Conservation (phyloP, 176 grass and related monocot species). For the Echinochloa phyllopogon region DNA sequence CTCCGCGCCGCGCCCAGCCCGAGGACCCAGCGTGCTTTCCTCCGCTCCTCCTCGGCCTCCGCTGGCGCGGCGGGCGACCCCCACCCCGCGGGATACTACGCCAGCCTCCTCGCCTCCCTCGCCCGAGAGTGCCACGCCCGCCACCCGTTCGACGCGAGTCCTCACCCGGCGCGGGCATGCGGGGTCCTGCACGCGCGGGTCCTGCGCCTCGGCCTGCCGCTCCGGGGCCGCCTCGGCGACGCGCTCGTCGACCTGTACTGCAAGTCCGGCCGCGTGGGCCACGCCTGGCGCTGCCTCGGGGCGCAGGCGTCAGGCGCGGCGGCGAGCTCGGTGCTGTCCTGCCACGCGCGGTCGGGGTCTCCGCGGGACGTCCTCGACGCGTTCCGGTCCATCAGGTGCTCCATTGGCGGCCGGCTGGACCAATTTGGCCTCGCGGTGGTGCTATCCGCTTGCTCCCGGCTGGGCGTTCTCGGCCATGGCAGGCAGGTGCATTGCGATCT, state of each 20-base stretch:
- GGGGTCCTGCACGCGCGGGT: constrained; percentile 44
- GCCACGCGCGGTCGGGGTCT: constrained; percentile 40
- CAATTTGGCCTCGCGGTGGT: constrained; percentile 62
- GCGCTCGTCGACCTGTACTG: constrained; percentile 61
- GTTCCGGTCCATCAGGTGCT: constrained; percentile 43
- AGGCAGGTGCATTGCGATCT: constrained; percentile 56
- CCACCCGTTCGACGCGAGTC: constrained; percentile 46
- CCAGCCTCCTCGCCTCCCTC: constrained; percentile 43
- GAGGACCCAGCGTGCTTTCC: background rate
- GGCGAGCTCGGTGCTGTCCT: constrained; percentile 57
- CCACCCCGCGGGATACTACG: constrained; percentile 27
- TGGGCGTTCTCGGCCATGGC: constrained; percentile 40
- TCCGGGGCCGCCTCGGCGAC: constrained; percentile 32
- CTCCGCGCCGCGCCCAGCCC: constrained; percentile 7
- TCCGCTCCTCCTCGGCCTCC: background rate
- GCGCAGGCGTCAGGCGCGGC: constrained; percentile 16
- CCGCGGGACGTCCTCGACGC: constrained; percentile 43
- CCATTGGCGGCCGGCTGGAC: constrained; percentile 17
- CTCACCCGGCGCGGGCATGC: constrained; percentile 39
- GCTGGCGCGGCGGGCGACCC: background rate
- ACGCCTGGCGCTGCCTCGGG: constrained; percentile 42
- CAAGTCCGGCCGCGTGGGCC: constrained; percentile 41
- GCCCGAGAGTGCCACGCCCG: constrained; percentile 35
- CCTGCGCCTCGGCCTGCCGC: constrained; percentile 40
- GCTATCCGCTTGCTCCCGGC: constrained; percentile 50